These are phyloP conservation scores for Porodaedalea pini DNA, from an alignment of 1,284 basidiomycete species.

Conservation along the genomic window DNA sequence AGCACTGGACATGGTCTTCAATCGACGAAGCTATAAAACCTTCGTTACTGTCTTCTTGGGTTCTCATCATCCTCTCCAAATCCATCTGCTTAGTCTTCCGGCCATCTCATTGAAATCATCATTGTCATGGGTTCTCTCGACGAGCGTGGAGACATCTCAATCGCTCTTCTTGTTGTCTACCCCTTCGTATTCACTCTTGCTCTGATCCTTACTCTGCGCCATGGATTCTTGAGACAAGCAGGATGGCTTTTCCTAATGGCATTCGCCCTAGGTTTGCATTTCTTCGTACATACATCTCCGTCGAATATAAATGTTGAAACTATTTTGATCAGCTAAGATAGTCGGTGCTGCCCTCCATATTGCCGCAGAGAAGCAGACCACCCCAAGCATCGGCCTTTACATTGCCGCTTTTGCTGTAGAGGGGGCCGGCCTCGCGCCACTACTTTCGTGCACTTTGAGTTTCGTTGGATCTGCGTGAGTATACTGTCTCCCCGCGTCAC, in stretches of 20 bases:
- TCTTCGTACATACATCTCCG: neutral
- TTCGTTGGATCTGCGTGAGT: constrained; percentile 60
- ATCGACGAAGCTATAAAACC: neutral
- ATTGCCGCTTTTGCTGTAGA: constrained; percentile 54
- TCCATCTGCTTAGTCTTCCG: neutral
- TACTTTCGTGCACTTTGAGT: constrained; percentile 54
- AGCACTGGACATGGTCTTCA: too few species aligned
- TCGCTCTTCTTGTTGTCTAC: constrained; percentile 53
- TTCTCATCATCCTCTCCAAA: neutral
- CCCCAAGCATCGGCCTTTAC: constrained; percentile 40
- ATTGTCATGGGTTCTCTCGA: constrained; percentile 10
- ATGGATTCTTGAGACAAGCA: constrained; percentile 51
- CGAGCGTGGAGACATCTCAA: constrained; percentile 47
- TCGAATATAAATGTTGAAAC: neutral
- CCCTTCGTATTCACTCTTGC: constrained; percentile 46
- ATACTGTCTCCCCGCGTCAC: neutral
- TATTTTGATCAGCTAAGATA: constrained; percentile 44
- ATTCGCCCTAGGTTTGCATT: constrained; percentile 45
- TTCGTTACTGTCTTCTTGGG: too few species aligned
- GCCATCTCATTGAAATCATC: constrained; percentile 3
- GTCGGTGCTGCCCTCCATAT: constrained; percentile 54
- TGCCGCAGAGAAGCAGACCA: constrained; percentile 41
- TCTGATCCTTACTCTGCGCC: constrained; percentile 41
- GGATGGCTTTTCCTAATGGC: constrained; percentile 61
- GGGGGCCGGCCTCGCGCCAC: constrained; percentile 47